Base-by-base conservation (phyloP, 345 rosid species). In the Euphorbia pulcherrima region DNA sequence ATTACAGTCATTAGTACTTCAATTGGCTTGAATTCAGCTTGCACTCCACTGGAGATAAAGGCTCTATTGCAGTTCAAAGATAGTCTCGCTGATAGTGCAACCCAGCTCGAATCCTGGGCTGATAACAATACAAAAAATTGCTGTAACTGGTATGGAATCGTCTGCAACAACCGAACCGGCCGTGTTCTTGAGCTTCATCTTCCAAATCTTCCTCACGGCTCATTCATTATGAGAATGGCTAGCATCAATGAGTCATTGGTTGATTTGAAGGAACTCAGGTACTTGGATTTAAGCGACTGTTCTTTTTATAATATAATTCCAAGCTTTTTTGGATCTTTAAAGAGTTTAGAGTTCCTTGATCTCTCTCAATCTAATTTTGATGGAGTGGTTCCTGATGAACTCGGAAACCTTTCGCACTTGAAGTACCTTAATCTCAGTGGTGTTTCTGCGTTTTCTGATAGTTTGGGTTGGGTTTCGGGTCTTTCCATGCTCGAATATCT, bases 331-430 rank as follows among this genome's bases (percentile, higher is more conserved):
- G 71, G 74, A 6, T 63, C 68, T 27, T 53, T 63, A 16, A 16
- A 20, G 20, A 71, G 29, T 20, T 71, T 63, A 20, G 13, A 61
- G 29, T 55, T 60, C 67, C 76, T 81, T 9, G 56, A 70, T 65
- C 75, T 80, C 40, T 68, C 72, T 35, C 12, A 6, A 5, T 29
- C 72, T 12, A 51, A 58, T 14, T 82, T 78, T 41, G 41, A 10
- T 0, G 82, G 78, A 30, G 1, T 8, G 67, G 23, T 78, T 65
- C 78, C 76, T 30, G 46, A 30, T 29, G 69, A 69, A 53, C 65
- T 74, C 0, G 81, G 75, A 26, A 79, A 79, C 18, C 79, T 78
- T 13, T 64, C 81, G 0, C 61, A 66, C 53, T 26, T 78, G n/a
- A 70, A 33, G 2, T 68, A 27, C 26, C 75, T 74, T 27, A 67